Conservation (phyloP, 371 early-diverging fungal genomes). For the Apophysomyces trapeziformis region DNA sequence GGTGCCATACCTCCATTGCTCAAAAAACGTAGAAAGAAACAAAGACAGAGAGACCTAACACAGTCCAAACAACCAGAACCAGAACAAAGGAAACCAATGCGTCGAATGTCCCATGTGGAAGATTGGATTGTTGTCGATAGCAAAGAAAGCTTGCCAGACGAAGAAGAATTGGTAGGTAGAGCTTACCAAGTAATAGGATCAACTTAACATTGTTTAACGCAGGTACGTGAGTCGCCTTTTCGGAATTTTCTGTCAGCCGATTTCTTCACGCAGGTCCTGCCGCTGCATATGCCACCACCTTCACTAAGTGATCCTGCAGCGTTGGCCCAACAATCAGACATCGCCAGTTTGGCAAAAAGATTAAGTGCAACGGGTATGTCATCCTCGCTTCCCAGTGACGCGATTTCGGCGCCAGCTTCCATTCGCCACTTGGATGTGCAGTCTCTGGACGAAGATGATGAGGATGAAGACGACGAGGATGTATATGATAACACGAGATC, state of each 20-base stretch:
- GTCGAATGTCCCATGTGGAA: conserved; percentile 57
- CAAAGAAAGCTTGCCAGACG: conserved; percentile 56
- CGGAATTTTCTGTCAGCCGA: conserved; percentile 48
- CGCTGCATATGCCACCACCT: conserved; percentile 56
- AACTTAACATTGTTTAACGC: neutral
- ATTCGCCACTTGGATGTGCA: conserved; percentile 13
- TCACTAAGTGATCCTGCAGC: conserved; percentile 46
- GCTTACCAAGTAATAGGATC: neutral
- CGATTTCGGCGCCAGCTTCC: neutral
- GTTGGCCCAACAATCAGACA: conserved; percentile 16
- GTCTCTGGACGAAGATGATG: conserved; percentile 27
- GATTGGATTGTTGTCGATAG: conserved; percentile 55
- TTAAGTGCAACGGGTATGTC: neutral
- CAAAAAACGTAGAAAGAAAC: conserved; percentile 37
- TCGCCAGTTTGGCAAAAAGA: conserved; percentile 13
- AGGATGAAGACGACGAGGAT: conserved; percentile 29
- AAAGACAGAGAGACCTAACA: conserved; percentile 15
- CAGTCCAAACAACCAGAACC: conserved; percentile 7
- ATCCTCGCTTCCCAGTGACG: conserved; percentile 1
- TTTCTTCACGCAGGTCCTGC: conserved; percentile 51
- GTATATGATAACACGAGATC: conserved; percentile 27
- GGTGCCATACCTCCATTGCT: conserved; percentile 56
- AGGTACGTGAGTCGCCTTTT: conserved; percentile 38
- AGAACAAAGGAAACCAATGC: conserved; percentile 28
- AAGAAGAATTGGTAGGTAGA: conserved; percentile 49